phyloP scores from a whole-genome alignment of 257 asterid species.

The Petunia secreta region DNA sequence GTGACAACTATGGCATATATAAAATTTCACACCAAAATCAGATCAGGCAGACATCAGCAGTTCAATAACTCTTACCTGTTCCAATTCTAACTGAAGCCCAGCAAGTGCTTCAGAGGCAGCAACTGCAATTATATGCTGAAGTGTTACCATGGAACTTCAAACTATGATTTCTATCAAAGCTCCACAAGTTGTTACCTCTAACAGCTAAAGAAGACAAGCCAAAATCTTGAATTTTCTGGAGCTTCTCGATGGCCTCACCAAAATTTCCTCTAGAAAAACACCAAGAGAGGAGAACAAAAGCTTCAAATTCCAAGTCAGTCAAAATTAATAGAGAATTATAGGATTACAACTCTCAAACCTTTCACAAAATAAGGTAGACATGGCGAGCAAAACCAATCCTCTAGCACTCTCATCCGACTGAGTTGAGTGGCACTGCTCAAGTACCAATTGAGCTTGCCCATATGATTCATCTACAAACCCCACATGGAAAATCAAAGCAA shows the following conservation, averaged over 20 bases:
- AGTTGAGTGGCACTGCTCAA: conserved; percentile 86
- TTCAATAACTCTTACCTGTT: conserved; percentile 46
- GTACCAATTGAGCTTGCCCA: conserved; percentile 64
- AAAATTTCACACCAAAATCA: not conserved
- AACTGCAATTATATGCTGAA: conserved; percentile 54
- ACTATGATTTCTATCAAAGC: not conserved
- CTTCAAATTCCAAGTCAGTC: conserved; percentile 1
- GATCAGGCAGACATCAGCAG: not conserved
- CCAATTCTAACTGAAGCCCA: conserved; percentile 69
- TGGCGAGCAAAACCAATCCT: conserved; percentile 79
- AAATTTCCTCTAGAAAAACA: conserved; percentile 55
- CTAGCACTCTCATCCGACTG: conserved; percentile 73
- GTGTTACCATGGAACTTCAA: conserved; percentile 4
- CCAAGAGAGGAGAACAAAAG: not conserved
- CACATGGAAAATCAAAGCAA: conserved; percentile 9
- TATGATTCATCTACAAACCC: conserved; percentile 66
- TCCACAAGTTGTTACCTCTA: conserved; percentile 55
- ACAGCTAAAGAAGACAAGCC: conserved; percentile 60
- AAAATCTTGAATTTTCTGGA: conserved; percentile 59
- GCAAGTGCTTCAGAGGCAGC: conserved; percentile 91
- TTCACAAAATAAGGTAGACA: conserved; percentile 74
- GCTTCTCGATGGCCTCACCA: conserved; percentile 76
- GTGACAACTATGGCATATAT: conserved; percentile 20
- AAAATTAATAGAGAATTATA: not conserved
- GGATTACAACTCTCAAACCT: conserved; percentile 43